phyloP scores from a whole-genome alignment of 2,329 filamentous ascomycete species.

The Colletotrichum orchidophilum region DNA sequence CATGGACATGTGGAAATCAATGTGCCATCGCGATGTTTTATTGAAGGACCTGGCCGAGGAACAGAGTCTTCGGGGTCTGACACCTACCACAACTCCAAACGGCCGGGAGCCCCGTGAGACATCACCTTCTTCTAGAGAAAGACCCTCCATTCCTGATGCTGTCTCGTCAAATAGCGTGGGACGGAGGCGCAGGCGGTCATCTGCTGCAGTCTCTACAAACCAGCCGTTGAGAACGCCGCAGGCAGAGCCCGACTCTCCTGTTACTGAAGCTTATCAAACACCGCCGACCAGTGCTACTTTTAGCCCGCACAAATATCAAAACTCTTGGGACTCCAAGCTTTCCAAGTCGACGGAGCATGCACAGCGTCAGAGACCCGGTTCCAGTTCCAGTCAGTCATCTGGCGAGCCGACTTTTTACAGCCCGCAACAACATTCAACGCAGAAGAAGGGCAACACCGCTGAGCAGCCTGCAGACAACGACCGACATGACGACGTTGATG shows the following conservation, averaged over 20 bases:
- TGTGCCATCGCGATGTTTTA: slow-evolving; percentile 90
- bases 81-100: slow-evolving; percentile 8
- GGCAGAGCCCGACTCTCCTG: slow-evolving; percentile 48
- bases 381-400: slow-evolving; percentile 51
- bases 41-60: slow-evolving; percentile 85
- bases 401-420: slow-evolving; percentile 21
- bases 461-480: slow-evolving; percentile 38
- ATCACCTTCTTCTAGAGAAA: slow-evolving; percentile 22
- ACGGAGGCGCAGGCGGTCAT: slow-evolving; percentile 27
- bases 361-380: slow-evolving; percentile 40
- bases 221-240: slow-evolving; percentile 30
- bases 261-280: slow-evolving; percentile 59
- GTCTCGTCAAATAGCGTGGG: slow-evolving; percentile 12
- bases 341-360: slow-evolving; percentile 33
- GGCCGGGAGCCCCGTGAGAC: slow-evolving; percentile 17
- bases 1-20: slow-evolving; percentile 91
- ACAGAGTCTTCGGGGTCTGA: slow-evolving; percentile 14
- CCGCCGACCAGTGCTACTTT: slow-evolving; percentile 55
- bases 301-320: slow-evolving; percentile 46
- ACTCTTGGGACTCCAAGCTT: slow-evolving; percentile 51
- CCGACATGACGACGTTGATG: slow-evolving; percentile 64
- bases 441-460: slow-evolving; percentile 2
- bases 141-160: slow-evolving; percentile 13
- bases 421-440: slow-evolving; percentile 33
- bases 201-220: slow-evolving; percentile 23